These are phyloP conservation scores for Xylaria polymorpha DNA, from an alignment of 2,329 filamentous ascomycete species.

Conservation along the genomic window DNA sequence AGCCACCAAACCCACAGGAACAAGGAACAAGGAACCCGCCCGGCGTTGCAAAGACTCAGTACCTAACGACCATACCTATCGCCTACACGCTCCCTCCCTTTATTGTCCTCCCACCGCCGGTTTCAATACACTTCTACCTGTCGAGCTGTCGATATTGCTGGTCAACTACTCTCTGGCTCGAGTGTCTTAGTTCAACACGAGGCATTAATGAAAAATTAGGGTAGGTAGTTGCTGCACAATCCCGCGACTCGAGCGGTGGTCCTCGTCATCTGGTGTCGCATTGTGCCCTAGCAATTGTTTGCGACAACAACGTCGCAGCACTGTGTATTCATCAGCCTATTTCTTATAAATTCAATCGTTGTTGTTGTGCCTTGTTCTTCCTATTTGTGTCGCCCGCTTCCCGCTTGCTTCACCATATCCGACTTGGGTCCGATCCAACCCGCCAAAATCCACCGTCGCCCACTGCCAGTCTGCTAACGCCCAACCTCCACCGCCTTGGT, in stretches of 20 bases:
- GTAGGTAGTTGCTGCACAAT: not conserved
- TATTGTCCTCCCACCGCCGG: conserved; percentile 1
- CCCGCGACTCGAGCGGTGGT: not conserved
- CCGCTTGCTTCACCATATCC: not conserved
- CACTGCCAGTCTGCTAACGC: conserved; percentile 19
- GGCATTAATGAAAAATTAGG: not conserved
- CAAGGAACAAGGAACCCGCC: not conserved
- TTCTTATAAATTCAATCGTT: conserved; percentile 9
- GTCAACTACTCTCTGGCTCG: conserved; percentile 6
- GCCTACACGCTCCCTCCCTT: not conserved
- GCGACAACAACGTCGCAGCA: conserved; percentile 2
- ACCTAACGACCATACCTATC: not conserved
- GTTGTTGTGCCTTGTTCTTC: not conserved
- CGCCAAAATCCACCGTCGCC: not conserved
- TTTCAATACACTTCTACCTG: not conserved
- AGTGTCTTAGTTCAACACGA: conserved; percentile 22
- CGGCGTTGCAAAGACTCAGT: not conserved
- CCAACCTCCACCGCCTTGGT: conserved; percentile 1
- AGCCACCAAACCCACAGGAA: not conserved
- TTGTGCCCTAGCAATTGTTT: conserved; percentile 15
- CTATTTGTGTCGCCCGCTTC: conserved; percentile 5
- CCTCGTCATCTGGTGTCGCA: not conserved
- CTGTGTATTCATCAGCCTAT: not conserved
- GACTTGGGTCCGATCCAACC: not conserved
- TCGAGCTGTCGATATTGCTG: conserved; percentile 8